Percentiles rank a stretch among this genome's conserved stretches.
phyloP scores from a whole-genome alignment of 768 basidiomycete species.

The Tylopilus sp. region DNA sequence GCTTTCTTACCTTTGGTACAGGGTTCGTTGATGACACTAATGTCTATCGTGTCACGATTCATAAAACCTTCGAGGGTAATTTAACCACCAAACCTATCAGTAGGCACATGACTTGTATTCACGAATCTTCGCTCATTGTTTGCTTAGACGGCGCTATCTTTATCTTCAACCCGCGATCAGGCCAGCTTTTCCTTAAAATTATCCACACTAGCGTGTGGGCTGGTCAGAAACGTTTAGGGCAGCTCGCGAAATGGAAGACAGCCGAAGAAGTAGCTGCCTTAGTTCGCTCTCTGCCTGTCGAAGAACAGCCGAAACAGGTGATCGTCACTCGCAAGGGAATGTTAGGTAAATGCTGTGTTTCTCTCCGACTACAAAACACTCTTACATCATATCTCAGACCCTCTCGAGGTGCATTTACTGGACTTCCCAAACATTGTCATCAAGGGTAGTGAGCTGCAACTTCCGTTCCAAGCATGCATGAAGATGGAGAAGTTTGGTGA shows the following conservation, averaged over 20 bases:
- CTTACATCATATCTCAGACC: slow-evolving; percentile 46
- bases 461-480: slow-evolving; percentile 99
- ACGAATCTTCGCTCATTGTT: background rate
- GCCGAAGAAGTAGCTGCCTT: slow-evolving; percentile 99
- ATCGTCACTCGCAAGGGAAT: slow-evolving; percentile 99
- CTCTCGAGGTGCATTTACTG: slow-evolving; percentile 95
- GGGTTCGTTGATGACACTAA: slow-evolving; percentile 99
- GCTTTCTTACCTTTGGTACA: slow-evolving; percentile 25
- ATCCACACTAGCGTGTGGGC: slow-evolving; percentile 99
- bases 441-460: slow-evolving; percentile 95
- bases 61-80: slow-evolving; percentile 99
- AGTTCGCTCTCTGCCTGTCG: slow-evolving; percentile 96
- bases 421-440: slow-evolving; percentile 99
- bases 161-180: slow-evolving; percentile 99
- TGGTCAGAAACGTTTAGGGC: slow-evolving; percentile 99
- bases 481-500: slow-evolving; percentile 99
- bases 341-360: slow-evolving; percentile 59
- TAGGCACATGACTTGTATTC: slow-evolving; percentile 31
- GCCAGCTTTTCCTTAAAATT: slow-evolving; percentile 97
- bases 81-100: slow-evolving; percentile 99
- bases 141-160: slow-evolving; percentile 85
- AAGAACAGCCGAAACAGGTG: slow-evolving; percentile 99
- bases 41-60: slow-evolving; percentile 98
- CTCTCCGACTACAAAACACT: background rate
- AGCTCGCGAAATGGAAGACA: slow-evolving; percentile 99